phyloP scores from a whole-genome alignment of 345 rosid species.

The Cardamine occulta region DNA sequence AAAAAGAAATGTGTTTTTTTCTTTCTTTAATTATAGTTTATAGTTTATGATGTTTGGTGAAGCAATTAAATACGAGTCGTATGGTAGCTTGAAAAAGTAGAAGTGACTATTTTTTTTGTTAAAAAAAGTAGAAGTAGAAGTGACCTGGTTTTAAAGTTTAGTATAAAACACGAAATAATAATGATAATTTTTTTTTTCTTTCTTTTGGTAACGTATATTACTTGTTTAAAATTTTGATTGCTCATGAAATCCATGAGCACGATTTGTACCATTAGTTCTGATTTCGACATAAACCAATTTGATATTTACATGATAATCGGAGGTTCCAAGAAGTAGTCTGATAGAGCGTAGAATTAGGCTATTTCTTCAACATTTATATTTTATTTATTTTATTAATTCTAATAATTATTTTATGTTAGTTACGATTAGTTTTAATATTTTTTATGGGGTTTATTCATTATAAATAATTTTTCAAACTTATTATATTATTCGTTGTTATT shows the following conservation, averaged over 20 bases:
- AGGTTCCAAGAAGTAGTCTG: background rate
- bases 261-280: background rate
- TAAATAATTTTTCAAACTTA: too few species aligned
- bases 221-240: background rate
- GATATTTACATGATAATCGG: background rate
- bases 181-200: constrained; percentile 9
- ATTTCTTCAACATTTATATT: too few species aligned
- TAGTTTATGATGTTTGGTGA: constrained; percentile 25
- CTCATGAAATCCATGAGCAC: background rate
- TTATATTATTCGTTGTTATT: too few species aligned
- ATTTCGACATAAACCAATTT: background rate
- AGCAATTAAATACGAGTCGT: constrained; percentile 19
- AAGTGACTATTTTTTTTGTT: constrained; percentile 12
- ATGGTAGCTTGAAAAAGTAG: constrained; percentile 27
- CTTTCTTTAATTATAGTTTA: background rate
- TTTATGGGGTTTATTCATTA: too few species aligned
- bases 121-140: constrained; percentile 3
- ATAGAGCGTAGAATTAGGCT: background rate
- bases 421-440: too few species aligned
- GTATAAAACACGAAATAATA: constrained; percentile 29
- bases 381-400: too few species aligned
- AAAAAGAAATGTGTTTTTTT: background rate
- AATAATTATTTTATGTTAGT: too few species aligned
- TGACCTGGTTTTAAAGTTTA: constrained; percentile 39
- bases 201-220: background rate